Conservation (phyloP, 768 basidiomycete genomes). For the Lentinula detonsa region DNA sequence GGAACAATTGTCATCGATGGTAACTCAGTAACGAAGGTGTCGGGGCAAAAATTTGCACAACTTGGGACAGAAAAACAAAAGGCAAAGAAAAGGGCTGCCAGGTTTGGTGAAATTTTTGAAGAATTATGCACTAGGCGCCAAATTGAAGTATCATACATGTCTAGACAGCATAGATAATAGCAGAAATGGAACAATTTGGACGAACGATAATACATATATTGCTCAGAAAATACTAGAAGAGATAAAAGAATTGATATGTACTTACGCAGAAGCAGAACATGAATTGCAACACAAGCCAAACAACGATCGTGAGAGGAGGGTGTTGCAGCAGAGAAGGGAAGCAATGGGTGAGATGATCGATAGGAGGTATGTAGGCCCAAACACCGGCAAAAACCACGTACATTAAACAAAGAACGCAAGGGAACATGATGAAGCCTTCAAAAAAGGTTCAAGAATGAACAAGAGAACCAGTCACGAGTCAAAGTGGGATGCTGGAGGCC, state of each 20-base stretch:
- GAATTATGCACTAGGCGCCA: neutral
- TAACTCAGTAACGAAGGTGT: neutral
- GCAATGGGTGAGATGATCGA: neutral
- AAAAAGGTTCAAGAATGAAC: neutral
- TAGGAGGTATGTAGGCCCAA: neutral
- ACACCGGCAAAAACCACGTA: neutral
- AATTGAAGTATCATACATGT: neutral
- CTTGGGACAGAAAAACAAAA: neutral
- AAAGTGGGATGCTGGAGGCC: neutral
- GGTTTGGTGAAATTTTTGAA: neutral
- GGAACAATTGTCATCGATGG: neutral
- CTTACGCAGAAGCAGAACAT: neutral
- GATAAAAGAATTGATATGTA: neutral
- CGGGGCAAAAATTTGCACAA: neutral
- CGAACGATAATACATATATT: neutral
- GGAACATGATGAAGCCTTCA: neutral
- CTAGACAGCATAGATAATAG: slow-evolving; percentile 1
- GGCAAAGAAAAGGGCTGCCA: neutral
- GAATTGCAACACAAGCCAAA: neutral
- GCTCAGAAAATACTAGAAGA: neutral
- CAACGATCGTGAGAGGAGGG: neutral
- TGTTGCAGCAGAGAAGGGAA: neutral
- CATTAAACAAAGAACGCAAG: neutral
- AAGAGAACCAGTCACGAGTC: neutral
- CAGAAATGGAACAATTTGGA: neutral